Evolutionary conservation across 805 yeast species (phyloP), one percentile per base, ranked within the genome.

Genomic region (Dipodascus geniculatus): DNA sequence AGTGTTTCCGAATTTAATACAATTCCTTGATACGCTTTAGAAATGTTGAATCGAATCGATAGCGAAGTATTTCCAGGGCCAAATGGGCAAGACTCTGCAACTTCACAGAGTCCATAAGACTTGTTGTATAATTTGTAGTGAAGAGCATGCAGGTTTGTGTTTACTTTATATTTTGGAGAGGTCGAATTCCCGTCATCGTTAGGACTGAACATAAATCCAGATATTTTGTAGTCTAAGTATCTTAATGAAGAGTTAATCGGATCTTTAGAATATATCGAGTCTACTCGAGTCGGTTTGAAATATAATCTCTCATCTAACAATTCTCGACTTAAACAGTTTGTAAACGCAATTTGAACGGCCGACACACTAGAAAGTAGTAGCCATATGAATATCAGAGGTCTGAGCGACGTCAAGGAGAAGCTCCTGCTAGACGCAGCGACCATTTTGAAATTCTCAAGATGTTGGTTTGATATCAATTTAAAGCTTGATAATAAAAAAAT

Each of bases 71-170:
- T 48, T 3, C 54, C 55, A 4, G 64, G 60, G 8, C 59, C 59
- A 14, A 64, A 56, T 6, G 69, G 69, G 51, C 69, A 65, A 20
- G 23, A 22, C 4, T 20, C n/a, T 9, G 49, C 31, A 22, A 22
- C 54, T 8, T 58, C 59, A 52, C 69, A 65, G 57, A 65, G 64
- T 49, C 65, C 58, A 3, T 53, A 42, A 50, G 57, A 65, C 23
- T 55, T 28, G 47, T 55, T 52, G 33, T 54, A 53, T n/a, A 58
- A 42, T 2, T 48, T 44, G 53, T 55, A 60, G 51, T 60, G 61
- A 35, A 64, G 53, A 17, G 62, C 60, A 11, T 53, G 33, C n/a
- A 60, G 51, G 38, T 59, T 49, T 3, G 61, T 56, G 8, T 59
- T 55, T 42, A 65, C 55, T 14, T 68, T 65, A 38, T 11, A 38